phyloP scores from a whole-genome alignment of 495 filamentous ascomycete species.

The Xylaria venustula region DNA sequence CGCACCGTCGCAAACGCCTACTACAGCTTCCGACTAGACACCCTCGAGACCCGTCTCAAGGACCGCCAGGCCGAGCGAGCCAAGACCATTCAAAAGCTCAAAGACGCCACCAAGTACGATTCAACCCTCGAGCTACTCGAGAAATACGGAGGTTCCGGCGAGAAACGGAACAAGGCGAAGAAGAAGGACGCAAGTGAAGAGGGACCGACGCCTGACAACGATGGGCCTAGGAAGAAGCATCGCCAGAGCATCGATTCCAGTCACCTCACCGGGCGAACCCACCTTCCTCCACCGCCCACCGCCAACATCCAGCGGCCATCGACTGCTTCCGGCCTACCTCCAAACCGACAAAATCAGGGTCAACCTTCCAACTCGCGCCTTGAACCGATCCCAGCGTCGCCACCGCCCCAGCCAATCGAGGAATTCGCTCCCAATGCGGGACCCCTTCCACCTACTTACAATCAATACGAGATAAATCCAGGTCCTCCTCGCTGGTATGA shows the following conservation, averaged over 20 bases:
- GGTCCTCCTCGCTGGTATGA: slow-evolving; percentile 83
- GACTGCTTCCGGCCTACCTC: slow-evolving; percentile 24
- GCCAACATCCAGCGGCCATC: slow-evolving; percentile 69
- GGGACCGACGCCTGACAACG: slow-evolving; percentile 7
- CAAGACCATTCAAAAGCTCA: slow-evolving; percentile 89
- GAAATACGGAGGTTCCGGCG: slow-evolving; percentile 77
- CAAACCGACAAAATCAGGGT: slow-evolving; percentile 17
- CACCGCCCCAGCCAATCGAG: slow-evolving; percentile 33
- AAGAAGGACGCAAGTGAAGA: slow-evolving; percentile 26
- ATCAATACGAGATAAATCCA: slow-evolving; percentile 41
- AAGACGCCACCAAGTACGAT: slow-evolving; percentile 90
- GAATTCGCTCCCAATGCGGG: slow-evolving; percentile 61
- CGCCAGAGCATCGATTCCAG: slow-evolving; percentile 19
- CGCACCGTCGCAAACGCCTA: slow-evolving; percentile 60
- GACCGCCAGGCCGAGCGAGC: slow-evolving; percentile 72
- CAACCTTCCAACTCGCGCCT: background rate
- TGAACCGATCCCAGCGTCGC: slow-evolving; percentile 1
- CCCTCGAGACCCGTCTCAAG: slow-evolving; percentile 65
- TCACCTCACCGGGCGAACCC: slow-evolving; percentile 46
- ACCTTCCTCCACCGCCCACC: slow-evolving; percentile 73
- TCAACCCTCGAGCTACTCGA: slow-evolving; percentile 90
- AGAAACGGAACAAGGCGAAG: slow-evolving; percentile 41
- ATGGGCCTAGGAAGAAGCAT: slow-evolving; percentile 19
- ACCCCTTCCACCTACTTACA: slow-evolving; percentile 42
- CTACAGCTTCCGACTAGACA: slow-evolving; percentile 78